phyloP scores from a whole-genome alignment of 2,329 filamentous ascomycete species.

The Cercospora citrullina region DNA sequence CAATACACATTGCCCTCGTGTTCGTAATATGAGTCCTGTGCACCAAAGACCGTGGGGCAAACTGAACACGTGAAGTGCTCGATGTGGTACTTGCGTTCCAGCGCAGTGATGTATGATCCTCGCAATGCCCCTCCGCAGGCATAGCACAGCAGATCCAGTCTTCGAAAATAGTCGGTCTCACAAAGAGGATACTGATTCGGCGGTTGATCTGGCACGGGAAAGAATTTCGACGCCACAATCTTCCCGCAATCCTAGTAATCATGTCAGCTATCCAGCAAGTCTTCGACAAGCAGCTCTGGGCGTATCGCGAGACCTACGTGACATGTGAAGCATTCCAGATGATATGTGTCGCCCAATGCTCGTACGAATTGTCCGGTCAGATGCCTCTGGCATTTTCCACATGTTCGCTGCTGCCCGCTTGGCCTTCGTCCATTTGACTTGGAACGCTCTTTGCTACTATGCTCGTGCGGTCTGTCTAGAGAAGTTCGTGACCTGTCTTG shows the following conservation, averaged over 20 bases:
- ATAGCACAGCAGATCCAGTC: slow-evolving; percentile 85
- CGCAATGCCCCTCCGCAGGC: slow-evolving; percentile 89
- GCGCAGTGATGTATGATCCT: slow-evolving; percentile 95
- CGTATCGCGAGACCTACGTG: slow-evolving; percentile 61
- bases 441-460: slow-evolving; percentile 29
- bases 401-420: slow-evolving; percentile 44
- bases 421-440: slow-evolving; percentile 33
- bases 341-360: slow-evolving; percentile 88
- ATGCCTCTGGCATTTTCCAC: slow-evolving; percentile 84
- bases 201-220: slow-evolving; percentile 89
- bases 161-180: slow-evolving; percentile 95
- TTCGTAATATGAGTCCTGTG: slow-evolving; percentile 98
- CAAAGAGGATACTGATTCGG: slow-evolving; percentile 91
- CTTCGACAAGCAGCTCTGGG: background rate
- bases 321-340: slow-evolving; percentile 97
- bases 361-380: slow-evolving; percentile 95
- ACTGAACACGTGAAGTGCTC: slow-evolving; percentile 98
- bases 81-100: slow-evolving; percentile 98
- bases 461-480: slow-evolving; percentile 24
- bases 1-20: slow-evolving; percentile 96
- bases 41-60: slow-evolving; percentile 95
- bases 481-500: slow-evolving; percentile 21
- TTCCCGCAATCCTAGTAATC: slow-evolving; percentile 84
- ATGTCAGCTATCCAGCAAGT: slow-evolving; percentile 28
- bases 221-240: slow-evolving; percentile 98